Conservation (phyloP, 371 early-diverging fungal genomes). For the Mucor indicus region DNA sequence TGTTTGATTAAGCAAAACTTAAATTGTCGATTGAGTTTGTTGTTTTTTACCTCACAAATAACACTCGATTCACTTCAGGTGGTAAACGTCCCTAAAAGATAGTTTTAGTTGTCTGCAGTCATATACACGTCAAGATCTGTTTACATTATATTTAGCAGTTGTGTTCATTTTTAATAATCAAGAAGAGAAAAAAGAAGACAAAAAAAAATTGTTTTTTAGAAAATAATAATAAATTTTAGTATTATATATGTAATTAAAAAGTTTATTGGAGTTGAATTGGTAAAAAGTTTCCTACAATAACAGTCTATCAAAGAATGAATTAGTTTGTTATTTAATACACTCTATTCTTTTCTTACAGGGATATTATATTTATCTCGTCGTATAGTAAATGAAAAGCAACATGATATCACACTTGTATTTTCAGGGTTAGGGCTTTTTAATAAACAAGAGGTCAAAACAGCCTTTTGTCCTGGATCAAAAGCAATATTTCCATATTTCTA, state of each 20-base stretch:
- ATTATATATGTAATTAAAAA: not conserved
- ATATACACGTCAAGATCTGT: no score
- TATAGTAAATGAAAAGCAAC: constrained; percentile 93
- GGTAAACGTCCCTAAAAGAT: constrained; percentile 84
- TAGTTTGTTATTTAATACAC: no score
- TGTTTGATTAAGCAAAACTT: not conserved
- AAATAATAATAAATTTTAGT: no score
- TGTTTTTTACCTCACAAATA: constrained; percentile 81
- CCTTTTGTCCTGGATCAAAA: constrained; percentile 93
- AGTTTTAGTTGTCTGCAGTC: no score
- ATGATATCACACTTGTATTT: constrained; percentile 58
- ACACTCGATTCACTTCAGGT: constrained; percentile 90
- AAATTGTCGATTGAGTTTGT: not conserved
- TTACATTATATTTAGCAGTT: no score
- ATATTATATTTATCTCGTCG: constrained; percentile 90
- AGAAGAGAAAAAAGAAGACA: not conserved
- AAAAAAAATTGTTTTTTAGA: no score
- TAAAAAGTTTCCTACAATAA: constrained; percentile 83
- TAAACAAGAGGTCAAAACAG: constrained; percentile 86
- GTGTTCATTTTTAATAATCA: no score
- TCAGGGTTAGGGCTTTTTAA: constrained; percentile 57
- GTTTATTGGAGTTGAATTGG: constrained; percentile 54
- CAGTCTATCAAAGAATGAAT: constrained; percentile 42
- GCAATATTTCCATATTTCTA: constrained; percentile 94
- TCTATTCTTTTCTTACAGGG: constrained; percentile 28